phyloP scores from a whole-genome alignment of 163 green algal species.

The Scenedesmus sp. region DNA sequence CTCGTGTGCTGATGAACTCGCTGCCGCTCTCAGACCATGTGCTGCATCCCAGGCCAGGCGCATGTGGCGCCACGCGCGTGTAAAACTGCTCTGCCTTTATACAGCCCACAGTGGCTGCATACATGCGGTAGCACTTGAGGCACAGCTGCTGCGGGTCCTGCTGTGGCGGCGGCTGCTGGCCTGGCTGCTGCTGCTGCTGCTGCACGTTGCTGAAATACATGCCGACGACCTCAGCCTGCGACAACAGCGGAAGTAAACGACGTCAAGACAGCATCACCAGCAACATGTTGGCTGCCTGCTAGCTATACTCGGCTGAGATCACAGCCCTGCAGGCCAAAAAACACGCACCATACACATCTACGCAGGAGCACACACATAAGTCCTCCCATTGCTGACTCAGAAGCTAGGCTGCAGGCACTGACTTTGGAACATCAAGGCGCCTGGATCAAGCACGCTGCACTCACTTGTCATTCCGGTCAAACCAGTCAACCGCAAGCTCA shows the following conservation, averaged over 20 bases:
- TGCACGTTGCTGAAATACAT: slow-evolving; percentile 65
- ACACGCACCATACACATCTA: no score
- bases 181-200: not conserved
- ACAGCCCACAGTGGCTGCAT: not conserved
- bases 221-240: slow-evolving; percentile 68
- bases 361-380: not conserved
- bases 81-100: slow-evolving; percentile 49
- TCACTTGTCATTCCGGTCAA: not conserved
- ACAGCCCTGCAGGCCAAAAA: not conserved
- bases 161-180: not conserved
- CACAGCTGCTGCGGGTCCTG: slow-evolving; percentile 14
- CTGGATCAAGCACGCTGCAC: not conserved
- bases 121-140: slow-evolving; percentile 43
- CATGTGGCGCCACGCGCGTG: slow-evolving; percentile 52
- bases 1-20: slow-evolving; percentile 72
- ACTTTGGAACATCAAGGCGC: not conserved
- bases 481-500: not conserved
- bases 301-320: not conserved
- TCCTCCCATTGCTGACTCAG: no score
- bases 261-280: not conserved
- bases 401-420: not conserved
- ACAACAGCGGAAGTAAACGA: not conserved
- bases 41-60: slow-evolving; percentile 28
- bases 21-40: slow-evolving; percentile 62
- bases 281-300: not conserved